These are phyloP conservation scores for grape (Vitis vinifera) DNA, from an alignment of 164 flowering plant genomes.

Conservation along the genomic window ASM3070453v1 NC_081819.1:22939501-22940000, in stretches of 20 bases:
- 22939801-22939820: no score
- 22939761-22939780: slow-evolving; percentile 33
- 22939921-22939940: slow-evolving; percentile 68
- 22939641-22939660: background rate
- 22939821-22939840: slow-evolving; percentile 4
- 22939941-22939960: slow-evolving; percentile 62
- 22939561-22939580: slow-evolving; percentile 6
- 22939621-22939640: background rate
- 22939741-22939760: slow-evolving; percentile 42
- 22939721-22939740: slow-evolving; percentile 47
- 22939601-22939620: slow-evolving; percentile 5
- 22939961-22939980: slow-evolving; percentile 44
- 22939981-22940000: slow-evolving; percentile 38
- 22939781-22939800: no score
- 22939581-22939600: background rate
- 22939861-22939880: slow-evolving; percentile 47
- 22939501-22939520: slow-evolving; percentile 2
- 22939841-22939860: slow-evolving; percentile 48
- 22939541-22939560: background rate
- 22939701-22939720: slow-evolving; percentile 59
- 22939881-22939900: slow-evolving; percentile 48
- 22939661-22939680: no score
- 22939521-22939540: background rate
- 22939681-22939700: slow-evolving; percentile 28
- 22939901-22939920: slow-evolving; percentile 27